Base-by-base conservation (phyloP, 257 asterid genomes). In the Lithospermum erythrorhizon region DNA sequence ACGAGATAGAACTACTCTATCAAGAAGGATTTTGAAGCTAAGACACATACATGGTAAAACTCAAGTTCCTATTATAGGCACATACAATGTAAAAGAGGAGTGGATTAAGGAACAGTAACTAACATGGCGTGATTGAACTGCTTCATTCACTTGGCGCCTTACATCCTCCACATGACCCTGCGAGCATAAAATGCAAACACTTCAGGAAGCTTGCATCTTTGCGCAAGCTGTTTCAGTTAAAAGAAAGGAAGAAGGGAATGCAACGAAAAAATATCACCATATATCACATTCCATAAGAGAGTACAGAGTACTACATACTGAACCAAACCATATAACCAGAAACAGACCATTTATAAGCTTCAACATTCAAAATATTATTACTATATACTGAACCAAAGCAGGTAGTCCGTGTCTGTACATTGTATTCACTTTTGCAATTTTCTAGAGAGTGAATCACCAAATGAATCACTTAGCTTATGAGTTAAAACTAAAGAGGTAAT, bases 141-240 rank as follows among this genome's bases (percentile, higher is more conserved):
- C 97, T 84, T 93, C 99, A 66, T 89, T 78, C 49, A 89, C 96
- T 82, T 89, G 94, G 70, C 95, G 95, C 67, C 87, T 75, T 68
- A 82, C 95, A 66, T 86, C 96, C 71, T 84, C 94, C 78, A 86
- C 96, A 47, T 86, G 95, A 68, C 97, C 97, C 99, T 93, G 70
- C 70, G 73, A 69, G 65, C 59, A 76, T 48, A 65, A 53, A 65
- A 57, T 66, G 65, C 24, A 20, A n/a, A 3, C 4, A n/a, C 8
- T 19, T 53, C 17, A 22, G 5, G 25, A 20, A 53, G 13, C 6
- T 9, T 17, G 22, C 13, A n/a, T 0, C 21, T 20, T 52, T n/a
- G 13, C 22, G 8, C 56, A 52, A 52, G 9, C 49, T 41, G 49
- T 41, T 41, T 41, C 49, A 41, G 14, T 41, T 13, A 0, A 11